Conservation (phyloP, 2,329 filamentous ascomycete species). For the Hysterium pulicare region DNA sequence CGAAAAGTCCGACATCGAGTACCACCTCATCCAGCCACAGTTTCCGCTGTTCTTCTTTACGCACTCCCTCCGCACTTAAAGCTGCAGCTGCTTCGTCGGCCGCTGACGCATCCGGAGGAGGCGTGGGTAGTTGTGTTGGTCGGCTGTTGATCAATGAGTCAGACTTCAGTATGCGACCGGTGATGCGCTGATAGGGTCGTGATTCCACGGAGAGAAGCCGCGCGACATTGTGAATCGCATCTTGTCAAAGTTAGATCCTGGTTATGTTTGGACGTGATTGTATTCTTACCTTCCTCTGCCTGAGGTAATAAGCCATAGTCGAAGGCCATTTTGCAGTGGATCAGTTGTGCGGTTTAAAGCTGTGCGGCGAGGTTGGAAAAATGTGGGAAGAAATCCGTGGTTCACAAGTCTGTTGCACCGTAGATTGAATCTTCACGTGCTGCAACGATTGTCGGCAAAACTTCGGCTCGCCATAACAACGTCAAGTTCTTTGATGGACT, state of each 20-base stretch:
- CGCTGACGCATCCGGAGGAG: constrained; percentile 59
- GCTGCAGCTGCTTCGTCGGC: constrained; percentile 45
- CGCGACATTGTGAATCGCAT: constrained; percentile 74
- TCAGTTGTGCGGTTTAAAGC: background rate
- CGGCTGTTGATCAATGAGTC: constrained; percentile 60
- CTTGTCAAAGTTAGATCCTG: constrained; percentile 38
- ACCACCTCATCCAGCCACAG: constrained; percentile 78
- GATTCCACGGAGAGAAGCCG: constrained; percentile 89
- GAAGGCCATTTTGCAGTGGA: constrained; percentile 42
- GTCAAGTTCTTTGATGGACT: no score
- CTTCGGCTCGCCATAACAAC: no score
- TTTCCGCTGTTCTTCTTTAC: constrained; percentile 54
- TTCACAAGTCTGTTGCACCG: no score
- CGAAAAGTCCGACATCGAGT: constrained; percentile 84
- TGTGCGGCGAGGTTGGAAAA: no score
- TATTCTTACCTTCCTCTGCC: constrained; percentile 57
- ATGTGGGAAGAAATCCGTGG: no score
- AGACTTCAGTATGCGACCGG: constrained; percentile 71
- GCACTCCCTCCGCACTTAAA: constrained; percentile 47
- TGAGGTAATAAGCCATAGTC: constrained; percentile 68
- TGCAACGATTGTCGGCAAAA: no score
- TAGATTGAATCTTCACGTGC: no score
- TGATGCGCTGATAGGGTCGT: constrained; percentile 85
- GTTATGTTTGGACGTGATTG: constrained; percentile 1
- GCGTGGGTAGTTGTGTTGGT: constrained; percentile 59